Evolutionary conservation across 257 asterid species (phyloP).

Genomic region (Plantago elongata): DNA sequence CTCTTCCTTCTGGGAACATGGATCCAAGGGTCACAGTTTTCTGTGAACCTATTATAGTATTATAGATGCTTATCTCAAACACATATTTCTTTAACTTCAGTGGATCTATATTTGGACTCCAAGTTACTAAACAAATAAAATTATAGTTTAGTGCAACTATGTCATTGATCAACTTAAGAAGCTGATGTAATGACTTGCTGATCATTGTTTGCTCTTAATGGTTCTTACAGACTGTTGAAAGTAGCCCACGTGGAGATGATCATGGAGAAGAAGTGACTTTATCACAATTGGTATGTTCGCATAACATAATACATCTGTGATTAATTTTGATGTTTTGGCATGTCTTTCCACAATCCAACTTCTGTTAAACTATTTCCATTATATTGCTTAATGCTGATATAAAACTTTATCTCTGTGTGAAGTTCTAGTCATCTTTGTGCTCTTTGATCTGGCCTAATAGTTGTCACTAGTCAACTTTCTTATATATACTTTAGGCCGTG

Average conservation of each 20-base stretch:
- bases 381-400: not conserved
- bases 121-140: too few relatives aligned
- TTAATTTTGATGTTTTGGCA: not conserved
- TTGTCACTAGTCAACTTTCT: conserved; percentile 10
- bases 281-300: conserved; percentile 63
- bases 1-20: too few relatives aligned
- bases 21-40: too few relatives aligned
- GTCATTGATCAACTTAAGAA: too few relatives aligned
- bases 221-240: conserved; percentile 63
- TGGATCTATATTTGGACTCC: too few relatives aligned
- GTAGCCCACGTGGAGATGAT: conserved; percentile 53
- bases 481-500: not conserved
- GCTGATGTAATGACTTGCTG: too few relatives aligned
- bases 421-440: conserved; percentile 13
- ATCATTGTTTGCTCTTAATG: not conserved
- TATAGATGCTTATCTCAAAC: too few relatives aligned
- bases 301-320: conserved; percentile 3
- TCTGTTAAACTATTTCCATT: not conserved
- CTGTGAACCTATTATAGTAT: too few relatives aligned
- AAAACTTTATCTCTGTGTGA: not conserved
- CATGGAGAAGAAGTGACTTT: conserved; percentile 62
- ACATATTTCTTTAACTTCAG: too few relatives aligned
- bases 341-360: not conserved
- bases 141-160: too few relatives aligned
- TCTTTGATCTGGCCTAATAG: conserved; percentile 13